Evolutionary conservation across 805 yeast genomes (phyloP), one percentile per base, ranked within the genome.

Genomic region (Hanseniaspora mollemarum): DNA sequence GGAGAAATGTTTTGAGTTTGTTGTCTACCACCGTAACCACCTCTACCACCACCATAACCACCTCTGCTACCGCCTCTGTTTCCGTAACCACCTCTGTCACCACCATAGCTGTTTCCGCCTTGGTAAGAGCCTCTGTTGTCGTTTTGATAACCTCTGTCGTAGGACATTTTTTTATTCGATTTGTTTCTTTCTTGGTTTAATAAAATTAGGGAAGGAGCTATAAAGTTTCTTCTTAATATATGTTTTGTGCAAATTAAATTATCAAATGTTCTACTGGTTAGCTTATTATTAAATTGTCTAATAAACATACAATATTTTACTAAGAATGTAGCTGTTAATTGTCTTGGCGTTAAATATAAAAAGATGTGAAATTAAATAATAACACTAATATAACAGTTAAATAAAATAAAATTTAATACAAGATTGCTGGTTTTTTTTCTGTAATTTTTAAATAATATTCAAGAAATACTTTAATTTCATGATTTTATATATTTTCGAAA

Each of bases 51-150:
- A 57, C 67, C 60, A 53, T 54, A 51, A 39, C 60, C 56, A 46
- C 66, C 62, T 54, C 62, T 60, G 51, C 63, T 62, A 56, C 66
- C 64, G 57, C 61, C 62, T 19, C 58, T 62, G 22, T 58, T 59
- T 56, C 68, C 64, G 53, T 67, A 69, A 29, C 71, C 61, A 33
- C 63, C 58, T 57, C 41, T 10, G 25, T 67, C 69, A 33, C 70
- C 61, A 37, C 64, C 58, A 57, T 35, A 21, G 16, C 15, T 35
- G 29, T 44, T 22, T 7, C 43, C 32, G 26, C 32, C 32, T 49
- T 65, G 62, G 51, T 66, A 69, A 52, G 71, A 70, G 42, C 76
- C 69, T 59, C 60, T 56, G 53, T 65, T 64, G 57, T 64, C 63
- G 54, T 58, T 66, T 52, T 67, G 69, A 50, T 62, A 64, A 59